These are phyloP conservation scores for Actinidia polygama DNA, from an alignment of 179 eudicot species.

Conservation along the genomic window DNA sequence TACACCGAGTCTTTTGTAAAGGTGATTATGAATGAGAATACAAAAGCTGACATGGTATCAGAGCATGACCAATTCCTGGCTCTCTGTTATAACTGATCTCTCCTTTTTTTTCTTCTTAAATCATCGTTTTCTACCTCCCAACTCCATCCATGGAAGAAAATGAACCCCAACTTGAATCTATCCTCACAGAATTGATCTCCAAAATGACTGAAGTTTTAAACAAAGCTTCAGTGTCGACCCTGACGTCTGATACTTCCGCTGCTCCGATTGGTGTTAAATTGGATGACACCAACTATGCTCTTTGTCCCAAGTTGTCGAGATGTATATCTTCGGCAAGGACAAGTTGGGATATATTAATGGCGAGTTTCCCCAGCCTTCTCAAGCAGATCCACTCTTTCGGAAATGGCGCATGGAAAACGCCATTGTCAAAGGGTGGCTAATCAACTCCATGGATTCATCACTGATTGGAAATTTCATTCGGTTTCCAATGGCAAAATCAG, in stretches of 20 bases:
- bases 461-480: neutral
- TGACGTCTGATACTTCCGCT: neutral
- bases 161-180: neutral
- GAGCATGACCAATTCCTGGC: neutral
- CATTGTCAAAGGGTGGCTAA: neutral
- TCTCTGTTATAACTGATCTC: neutral
- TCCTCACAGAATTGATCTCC: neutral
- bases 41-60: neutral
- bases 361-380: neutral
- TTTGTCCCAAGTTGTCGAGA: constrained; percentile 15
- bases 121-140: neutral
- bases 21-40: neutral
- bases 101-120: neutral
- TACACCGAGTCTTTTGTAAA: neutral
- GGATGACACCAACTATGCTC: constrained; percentile 6
- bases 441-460: neutral
- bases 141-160: neutral
- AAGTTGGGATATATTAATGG: neutral
- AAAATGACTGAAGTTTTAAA: neutral
- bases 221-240: neutral
- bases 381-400: neutral
- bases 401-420: neutral
- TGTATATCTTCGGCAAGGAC: constrained; percentile 13
- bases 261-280: constrained; percentile 2
- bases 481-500: neutral